Evolutionary conservation across 106 monocot species (phyloP), one percentile per base, ranked within the genome.

Genomic region (Dendrobium huoshanense): DNA sequence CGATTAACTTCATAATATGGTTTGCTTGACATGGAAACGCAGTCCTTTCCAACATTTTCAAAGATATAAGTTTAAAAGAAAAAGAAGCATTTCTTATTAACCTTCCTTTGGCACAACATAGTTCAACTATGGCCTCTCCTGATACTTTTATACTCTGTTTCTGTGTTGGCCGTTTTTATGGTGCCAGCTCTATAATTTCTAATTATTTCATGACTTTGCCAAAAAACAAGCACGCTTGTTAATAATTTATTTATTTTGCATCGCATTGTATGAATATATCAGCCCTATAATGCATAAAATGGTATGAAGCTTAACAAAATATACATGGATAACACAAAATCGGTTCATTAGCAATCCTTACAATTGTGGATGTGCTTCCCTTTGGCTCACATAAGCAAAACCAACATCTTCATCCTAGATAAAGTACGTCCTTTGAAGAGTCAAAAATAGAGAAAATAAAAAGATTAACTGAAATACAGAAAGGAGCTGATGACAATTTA

Each of bases 371-470:
- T 75, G 81, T 73, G 94, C 92, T 91, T 92, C 94, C 27, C 86
- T 81, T 55, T 88, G 91, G 87, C 85, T 87, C 29, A 94, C 81
- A 87, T 89, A 91, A 19, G 97, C 87, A 88, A 98, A 91, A 18
- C 97, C 94, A 81, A 91, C 85, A 79, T 80, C 88, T 65, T 98
- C 91, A 84, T 94, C 97, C 97, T 98, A 81, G 58, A 89, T 4
- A 89, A 76, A 78, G 56, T n/a, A 73, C 29, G 54, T 47, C 18
- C 72, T 33, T 15, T 27, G 59, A 17, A 25, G 0, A 78, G 37
- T 8, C 31, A 73, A 9, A 25, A 24, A 51, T 13, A 18, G 41
- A 79, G 54, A 43, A 42, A 16, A 88, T 76, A 18, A 33, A 49
- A 55, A 55, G 43, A 40, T 85, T 78, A 4, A 27, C 18, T 41